Evolutionary conservation across 306 rosid genomes (phyloP).

Genomic region (Urtica urens): DNA sequence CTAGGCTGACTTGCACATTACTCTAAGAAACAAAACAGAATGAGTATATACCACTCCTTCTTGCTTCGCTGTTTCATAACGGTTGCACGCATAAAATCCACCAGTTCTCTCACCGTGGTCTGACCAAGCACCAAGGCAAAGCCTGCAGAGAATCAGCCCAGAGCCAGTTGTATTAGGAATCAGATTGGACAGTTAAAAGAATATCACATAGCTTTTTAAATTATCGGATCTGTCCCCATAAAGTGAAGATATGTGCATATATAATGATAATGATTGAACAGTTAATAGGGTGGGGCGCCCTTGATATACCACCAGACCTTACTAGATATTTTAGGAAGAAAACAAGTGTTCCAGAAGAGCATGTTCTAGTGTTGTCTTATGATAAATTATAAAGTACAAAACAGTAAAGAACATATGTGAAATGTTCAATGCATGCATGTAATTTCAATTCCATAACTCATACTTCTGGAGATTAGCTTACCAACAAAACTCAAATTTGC

Average conservation of each 20-base stretch:
- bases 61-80: constrained; percentile 85
- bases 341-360: no score
- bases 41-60: constrained; percentile 58
- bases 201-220: no score
- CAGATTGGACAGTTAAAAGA: background rate
- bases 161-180: background rate
- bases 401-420: no score
- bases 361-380: no score
- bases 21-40: background rate
- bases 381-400: no score
- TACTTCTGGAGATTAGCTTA: constrained; percentile 19
- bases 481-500: constrained; percentile 92
- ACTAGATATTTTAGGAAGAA: no score
- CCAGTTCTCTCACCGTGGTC: constrained; percentile 96
- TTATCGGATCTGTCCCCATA: no score
- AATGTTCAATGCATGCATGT: background rate
- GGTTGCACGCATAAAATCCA: constrained; percentile 94
- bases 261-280: no score
- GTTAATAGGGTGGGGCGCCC: no score
- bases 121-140: constrained; percentile 85
- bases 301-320: no score
- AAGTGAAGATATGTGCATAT: constrained; percentile 1
- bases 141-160: constrained; percentile 38
- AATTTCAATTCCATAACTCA: background rate
- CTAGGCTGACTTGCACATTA: background rate